Conservation (phyloP, 163 green algal species). For the Chlorella variabilis region DNA sequence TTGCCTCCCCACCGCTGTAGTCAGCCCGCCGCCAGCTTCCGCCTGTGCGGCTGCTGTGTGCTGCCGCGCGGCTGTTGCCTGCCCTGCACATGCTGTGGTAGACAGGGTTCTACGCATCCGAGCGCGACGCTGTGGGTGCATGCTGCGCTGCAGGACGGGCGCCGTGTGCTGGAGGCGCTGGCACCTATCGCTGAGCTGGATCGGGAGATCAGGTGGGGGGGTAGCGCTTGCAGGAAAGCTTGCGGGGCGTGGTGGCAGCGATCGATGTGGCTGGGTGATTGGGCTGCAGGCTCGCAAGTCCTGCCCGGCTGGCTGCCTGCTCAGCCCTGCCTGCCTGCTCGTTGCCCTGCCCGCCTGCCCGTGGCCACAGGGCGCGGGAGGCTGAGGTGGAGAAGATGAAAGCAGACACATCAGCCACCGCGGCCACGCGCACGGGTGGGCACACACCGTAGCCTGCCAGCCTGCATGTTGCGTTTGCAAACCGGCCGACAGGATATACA, state of each 20-base stretch:
- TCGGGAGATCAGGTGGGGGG: slow-evolving; percentile 31
- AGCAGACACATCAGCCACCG: neutral
- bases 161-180: slow-evolving; percentile 40
- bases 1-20: no score
- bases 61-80: no score
- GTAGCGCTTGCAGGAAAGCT: neutral
- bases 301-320: no score
- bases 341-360: neutral
- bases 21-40: no score
- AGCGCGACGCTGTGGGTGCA: no score
- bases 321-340: neutral
- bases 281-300: no score
- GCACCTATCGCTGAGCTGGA: slow-evolving; percentile 39
- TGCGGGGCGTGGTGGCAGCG: no score
- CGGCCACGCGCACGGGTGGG: slow-evolving; percentile 12
- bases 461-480: neutral
- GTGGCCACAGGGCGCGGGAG: slow-evolving; percentile 6
- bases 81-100: no score
- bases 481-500: no score
- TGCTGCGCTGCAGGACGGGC: slow-evolving; percentile 30
- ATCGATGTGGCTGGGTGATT: no score
- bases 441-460: neutral
- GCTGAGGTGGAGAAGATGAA: slow-evolving; percentile 40
- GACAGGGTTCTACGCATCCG: no score
- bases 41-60: no score